phyloP scores from a whole-genome alignment of 208 protist genomes.

The Leishmania gerbilli region DNA sequence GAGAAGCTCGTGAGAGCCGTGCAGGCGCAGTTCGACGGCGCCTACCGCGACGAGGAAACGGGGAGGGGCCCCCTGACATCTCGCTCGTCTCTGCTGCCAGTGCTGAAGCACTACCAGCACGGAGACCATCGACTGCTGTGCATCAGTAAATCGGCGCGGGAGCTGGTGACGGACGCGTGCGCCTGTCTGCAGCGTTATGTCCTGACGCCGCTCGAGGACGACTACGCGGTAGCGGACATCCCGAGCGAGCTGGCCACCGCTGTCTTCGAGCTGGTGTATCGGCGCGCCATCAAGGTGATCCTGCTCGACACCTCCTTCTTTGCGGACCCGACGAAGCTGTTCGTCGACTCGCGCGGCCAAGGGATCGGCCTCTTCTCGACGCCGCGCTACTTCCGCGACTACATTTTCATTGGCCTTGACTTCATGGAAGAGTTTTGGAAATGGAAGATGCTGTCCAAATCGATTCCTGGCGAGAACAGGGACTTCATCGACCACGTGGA shows the following conservation, averaged over 20 bases:
- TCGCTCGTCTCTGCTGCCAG: constrained; percentile 23
- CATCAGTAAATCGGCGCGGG: constrained; percentile 47
- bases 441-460: constrained; percentile 66
- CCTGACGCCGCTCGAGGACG: constrained; percentile 70
- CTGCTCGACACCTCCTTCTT: constrained; percentile 54
- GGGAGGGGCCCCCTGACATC: constrained; percentile 31
- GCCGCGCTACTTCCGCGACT: constrained; percentile 64
- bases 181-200: constrained; percentile 60
- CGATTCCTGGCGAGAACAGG: constrained; percentile 63
- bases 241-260: constrained; percentile 47
- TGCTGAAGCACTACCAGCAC: constrained; percentile 80
- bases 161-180: constrained; percentile 47
- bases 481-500: constrained; percentile 77
- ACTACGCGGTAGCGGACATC: constrained; percentile 79
- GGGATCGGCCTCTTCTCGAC: constrained; percentile 59
- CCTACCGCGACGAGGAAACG: constrained; percentile 68
- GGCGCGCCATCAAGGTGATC: constrained; percentile 45
- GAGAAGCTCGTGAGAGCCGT: constrained; percentile 41
- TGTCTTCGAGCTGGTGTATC: constrained; percentile 66
- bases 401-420: constrained; percentile 81
- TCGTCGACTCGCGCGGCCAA: constrained; percentile 71
- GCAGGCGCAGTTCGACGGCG: constrained; percentile 50
- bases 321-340: constrained; percentile 57
- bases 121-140: constrained; percentile 64
- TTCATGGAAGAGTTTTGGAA: constrained; percentile 78